Evolutionary conservation across 192 early-diverging fungal species (phyloP).

Genomic region (Backusella liffmaniae): DNA sequence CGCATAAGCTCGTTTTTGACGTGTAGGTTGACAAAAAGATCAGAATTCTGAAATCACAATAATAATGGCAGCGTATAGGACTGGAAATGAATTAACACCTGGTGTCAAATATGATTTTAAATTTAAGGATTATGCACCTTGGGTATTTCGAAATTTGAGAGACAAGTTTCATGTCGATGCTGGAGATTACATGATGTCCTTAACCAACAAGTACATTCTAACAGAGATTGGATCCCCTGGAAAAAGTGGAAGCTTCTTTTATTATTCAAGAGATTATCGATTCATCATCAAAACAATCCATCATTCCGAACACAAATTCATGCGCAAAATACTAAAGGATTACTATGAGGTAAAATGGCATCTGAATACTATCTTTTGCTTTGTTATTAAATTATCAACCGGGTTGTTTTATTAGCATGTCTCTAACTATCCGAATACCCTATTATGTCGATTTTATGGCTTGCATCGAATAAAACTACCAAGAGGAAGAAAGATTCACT

Average conservation of each 20-base stretch:
- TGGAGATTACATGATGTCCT: conserved; percentile 90
- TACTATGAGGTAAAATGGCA: conserved; percentile 66
- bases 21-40: conserved; percentile 52
- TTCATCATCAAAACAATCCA: conserved; percentile 99
- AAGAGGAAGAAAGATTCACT: conserved; percentile 91
- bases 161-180: conserved; percentile 89
- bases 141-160: conserved; percentile 94
- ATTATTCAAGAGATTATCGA: conserved; percentile 96
- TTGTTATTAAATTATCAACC: not conserved
- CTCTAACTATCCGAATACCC: conserved; percentile 83
- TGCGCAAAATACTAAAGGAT: conserved; percentile 82
- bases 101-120: conserved; percentile 98
- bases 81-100: conserved; percentile 93
- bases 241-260: conserved; percentile 97
- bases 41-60: too few species aligned
- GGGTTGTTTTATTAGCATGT: conserved; percentile 60
- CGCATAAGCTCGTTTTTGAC: conserved; percentile 97
- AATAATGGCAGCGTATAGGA: conserved; percentile 9
- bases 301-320: conserved; percentile 93
- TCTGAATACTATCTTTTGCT: not conserved
- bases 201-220: conserved; percentile 97
- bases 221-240: conserved; percentile 96
- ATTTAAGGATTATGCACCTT: conserved; percentile 99
- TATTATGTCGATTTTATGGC: conserved; percentile 92
- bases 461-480: conserved; percentile 95